Evolutionary conservation across 2,329 filamentous ascomycete species (phyloP), one percentile per base, ranked within the genome.

Genomic region (Talaromyces verruculosus): DNA sequence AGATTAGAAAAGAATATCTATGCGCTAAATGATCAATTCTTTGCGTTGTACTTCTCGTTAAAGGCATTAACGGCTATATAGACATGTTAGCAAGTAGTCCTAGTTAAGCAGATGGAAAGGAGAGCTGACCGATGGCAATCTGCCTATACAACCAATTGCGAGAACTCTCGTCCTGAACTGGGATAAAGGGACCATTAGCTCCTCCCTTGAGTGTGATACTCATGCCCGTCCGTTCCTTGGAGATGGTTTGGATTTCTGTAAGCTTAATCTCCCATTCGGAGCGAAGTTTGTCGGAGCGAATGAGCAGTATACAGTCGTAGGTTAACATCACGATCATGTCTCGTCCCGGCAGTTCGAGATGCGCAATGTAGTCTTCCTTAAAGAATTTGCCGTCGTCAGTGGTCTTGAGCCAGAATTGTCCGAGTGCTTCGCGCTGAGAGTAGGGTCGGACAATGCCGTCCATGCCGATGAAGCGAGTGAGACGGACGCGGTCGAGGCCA

Each of bases 361-460:
- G 96, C 4, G 93, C 96, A 77, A 99, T 95, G 81, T 99, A 99
- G 75, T 92, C 87, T 79, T 99, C 95, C 80, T 96, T 90, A 85
- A 99, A 99, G 83, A 94, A 98, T 77, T 93, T 95, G 68, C 95
- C 95, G 70, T 97, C 95, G 79, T 99, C 95, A 11, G 96, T 88
- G 67, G 97, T 96, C 84, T 99, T 99, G 69, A 99, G 88, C 96
- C 95, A 99, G 83, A 92, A 97, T 77, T 99, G 95, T 0, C 95
- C 95, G 2, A 99, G 88, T 0, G 95, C 93, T 82, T 99, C 95
- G 57, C 95, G 91, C 75, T 96, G 91, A 65, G 89, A 93, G 83
- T 97, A 99, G 0, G 95, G 93, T 2, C 94, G 90, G 39, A 99
- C 93, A 67, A 99, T 91, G 47, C 95, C 95, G 76, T 99, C 94